A percentile compares a stretch with the other conserved stretches of the same genome.
Evolutionary conservation across 1,139 yeast genomes (phyloP).

Genomic region (Geotrichum australiense): DNA sequence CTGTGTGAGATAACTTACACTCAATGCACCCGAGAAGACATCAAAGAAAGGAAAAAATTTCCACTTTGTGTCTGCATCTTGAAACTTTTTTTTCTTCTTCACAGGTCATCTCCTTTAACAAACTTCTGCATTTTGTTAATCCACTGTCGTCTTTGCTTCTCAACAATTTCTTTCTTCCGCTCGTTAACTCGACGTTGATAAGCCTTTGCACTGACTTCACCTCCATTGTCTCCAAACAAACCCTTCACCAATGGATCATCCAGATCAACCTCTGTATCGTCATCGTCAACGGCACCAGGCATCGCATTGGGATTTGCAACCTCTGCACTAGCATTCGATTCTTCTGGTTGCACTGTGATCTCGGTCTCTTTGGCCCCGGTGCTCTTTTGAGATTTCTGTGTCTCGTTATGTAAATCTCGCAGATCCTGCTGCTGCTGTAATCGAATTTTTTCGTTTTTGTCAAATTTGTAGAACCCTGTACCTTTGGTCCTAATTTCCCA

Average conservation of each 20-base stretch:
- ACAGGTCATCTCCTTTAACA: constrained; percentile 12
- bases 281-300: neutral
- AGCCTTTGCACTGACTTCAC: neutral
- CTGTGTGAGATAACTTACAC: too few relatives aligned
- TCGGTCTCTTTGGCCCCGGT: too few relatives aligned
- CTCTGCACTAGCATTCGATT: neutral
- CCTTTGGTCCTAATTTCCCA: constrained; percentile 17
- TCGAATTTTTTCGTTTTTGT: constrained; percentile 8
- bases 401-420: constrained; percentile 6
- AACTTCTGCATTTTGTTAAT: constrained; percentile 10
- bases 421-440: constrained; percentile 12
- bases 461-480: constrained; percentile 16
- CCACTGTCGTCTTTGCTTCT: constrained; percentile 9
- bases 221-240: neutral
- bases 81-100: too few relatives aligned
- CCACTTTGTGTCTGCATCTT: too few relatives aligned
- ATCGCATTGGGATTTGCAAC: neutral
- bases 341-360: constrained; percentile 1
- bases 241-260: constrained; percentile 1
- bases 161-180: constrained; percentile 9
- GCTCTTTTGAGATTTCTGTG: neutral
- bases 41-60: too few relatives aligned
- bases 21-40: too few relatives aligned
- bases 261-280: neutral
- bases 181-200: constrained; percentile 12